Conservation (phyloP, 2,329 filamentous ascomycete species). For the Chaetomiaceae sp. region DNA sequence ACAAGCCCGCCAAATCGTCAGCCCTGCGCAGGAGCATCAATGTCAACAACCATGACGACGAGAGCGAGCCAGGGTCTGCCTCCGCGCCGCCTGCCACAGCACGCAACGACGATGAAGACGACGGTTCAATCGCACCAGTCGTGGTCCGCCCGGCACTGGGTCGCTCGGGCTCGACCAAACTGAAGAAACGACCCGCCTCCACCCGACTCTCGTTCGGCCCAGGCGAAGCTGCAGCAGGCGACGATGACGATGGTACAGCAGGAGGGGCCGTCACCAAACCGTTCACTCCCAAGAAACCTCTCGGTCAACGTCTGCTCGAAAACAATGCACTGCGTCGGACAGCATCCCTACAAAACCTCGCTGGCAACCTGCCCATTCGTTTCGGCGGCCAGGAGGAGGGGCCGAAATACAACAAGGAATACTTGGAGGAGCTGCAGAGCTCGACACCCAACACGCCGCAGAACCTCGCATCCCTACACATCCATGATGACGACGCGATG, state of each 20-base stretch:
- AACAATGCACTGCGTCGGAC: slow-evolving; percentile 39
- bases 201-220: slow-evolving; percentile 74
- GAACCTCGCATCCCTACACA: slow-evolving; percentile 45
- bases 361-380: slow-evolving; percentile 49
- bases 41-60: slow-evolving; percentile 35
- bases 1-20: slow-evolving; percentile 54
- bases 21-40: slow-evolving; percentile 53
- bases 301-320: slow-evolving; percentile 32
- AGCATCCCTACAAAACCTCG: slow-evolving; percentile 44
- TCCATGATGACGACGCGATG: slow-evolving; percentile 45
- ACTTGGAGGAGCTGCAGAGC: slow-evolving; percentile 77
- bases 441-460: slow-evolving; percentile 81
- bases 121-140: slow-evolving; percentile 43
- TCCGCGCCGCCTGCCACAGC: slow-evolving; percentile 17
- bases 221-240: slow-evolving; percentile 48
- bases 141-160: slow-evolving; percentile 46
- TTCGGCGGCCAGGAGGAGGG: slow-evolving; percentile 58
- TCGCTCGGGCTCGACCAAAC: slow-evolving; percentile 46
- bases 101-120: slow-evolving; percentile 35
- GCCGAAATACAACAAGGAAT: slow-evolving; percentile 80
- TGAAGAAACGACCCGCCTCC: slow-evolving; percentile 63
- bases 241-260: slow-evolving; percentile 37
- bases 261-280: slow-evolving; percentile 29
- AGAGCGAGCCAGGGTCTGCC: slow-evolving; percentile 16
- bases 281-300: slow-evolving; percentile 49